Conservation (phyloP, 306 rosid species). For the Lotus japonicus region DNA sequence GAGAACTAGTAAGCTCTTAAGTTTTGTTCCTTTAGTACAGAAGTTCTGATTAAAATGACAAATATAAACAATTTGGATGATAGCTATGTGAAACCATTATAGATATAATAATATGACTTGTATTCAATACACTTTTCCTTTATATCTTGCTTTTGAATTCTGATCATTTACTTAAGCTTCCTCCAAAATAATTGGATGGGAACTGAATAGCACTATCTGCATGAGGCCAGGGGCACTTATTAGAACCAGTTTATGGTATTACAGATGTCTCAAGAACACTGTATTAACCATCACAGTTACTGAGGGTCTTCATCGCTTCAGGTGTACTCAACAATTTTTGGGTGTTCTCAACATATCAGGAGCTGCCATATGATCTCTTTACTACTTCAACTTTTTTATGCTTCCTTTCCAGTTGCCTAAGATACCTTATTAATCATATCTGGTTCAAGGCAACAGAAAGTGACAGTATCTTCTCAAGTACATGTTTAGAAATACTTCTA, state of each 20-base stretch:
- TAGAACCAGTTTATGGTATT: slow-evolving; percentile 30
- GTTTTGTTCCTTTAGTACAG: not conserved
- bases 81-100: not conserved
- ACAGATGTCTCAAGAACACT: slow-evolving; percentile 36
- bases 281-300: slow-evolving; percentile 23
- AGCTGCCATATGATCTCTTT: slow-evolving; percentile 21
- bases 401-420: slow-evolving; percentile 19
- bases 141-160: slow-evolving; percentile 24
- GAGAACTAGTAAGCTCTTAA: not conserved
- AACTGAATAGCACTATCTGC: slow-evolving; percentile 36
- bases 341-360: slow-evolving; percentile 32
- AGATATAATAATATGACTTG: slow-evolving; percentile 14
- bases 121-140: slow-evolving; percentile 13
- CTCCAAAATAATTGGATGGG: slow-evolving; percentile 40
- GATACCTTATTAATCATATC: slow-evolving; percentile 27
- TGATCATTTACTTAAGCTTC: slow-evolving; percentile 11
- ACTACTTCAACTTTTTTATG: slow-evolving; percentile 2
- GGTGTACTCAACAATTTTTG: slow-evolving; percentile 1
- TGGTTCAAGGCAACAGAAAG: slow-evolving; percentile 23
- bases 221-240: slow-evolving; percentile 27
- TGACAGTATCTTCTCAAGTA: slow-evolving; percentile 13
- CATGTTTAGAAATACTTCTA: no score
- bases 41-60: slow-evolving; percentile 5
- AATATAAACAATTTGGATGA: not conserved
- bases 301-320: slow-evolving; percentile 31